These are phyloP conservation scores for Paecilomyces sp. DNA, from an alignment of 2,329 filamentous ascomycete genomes.

Conservation along the genomic window DNA sequence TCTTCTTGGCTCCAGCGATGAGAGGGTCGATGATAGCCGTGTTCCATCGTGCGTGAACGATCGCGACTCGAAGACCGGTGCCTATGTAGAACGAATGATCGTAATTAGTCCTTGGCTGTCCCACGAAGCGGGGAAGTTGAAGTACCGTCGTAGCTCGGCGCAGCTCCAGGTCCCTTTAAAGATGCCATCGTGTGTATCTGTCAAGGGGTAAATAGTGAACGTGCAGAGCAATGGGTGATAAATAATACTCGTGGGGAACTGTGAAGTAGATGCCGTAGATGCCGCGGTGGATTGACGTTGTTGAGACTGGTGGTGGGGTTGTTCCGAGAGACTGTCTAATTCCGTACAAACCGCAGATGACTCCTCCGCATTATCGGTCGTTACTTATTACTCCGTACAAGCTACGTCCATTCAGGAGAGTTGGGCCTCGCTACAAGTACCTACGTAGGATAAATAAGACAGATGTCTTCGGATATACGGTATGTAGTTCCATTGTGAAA, in stretches of 20 bases:
- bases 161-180: constrained; percentile 57
- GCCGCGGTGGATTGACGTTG: background rate
- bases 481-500: background rate
- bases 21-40: constrained; percentile 77
- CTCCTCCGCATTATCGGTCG: background rate
- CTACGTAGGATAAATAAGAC: background rate
- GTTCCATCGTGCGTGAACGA: constrained; percentile 97
- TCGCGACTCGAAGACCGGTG: constrained; percentile 76
- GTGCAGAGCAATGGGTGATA: background rate
- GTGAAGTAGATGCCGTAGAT: background rate
- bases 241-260: background rate
- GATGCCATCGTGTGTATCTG: constrained; percentile 39
- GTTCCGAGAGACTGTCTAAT: background rate
- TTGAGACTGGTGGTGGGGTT: background rate
- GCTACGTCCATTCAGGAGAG: background rate
- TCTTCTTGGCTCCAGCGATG: constrained; percentile 70
- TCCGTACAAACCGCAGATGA: background rate
- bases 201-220: background rate
- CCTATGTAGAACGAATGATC: constrained; percentile 33
- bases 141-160: constrained; percentile 50
- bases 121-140: background rate
- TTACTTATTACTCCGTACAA: too few relatives aligned
- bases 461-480: background rate
- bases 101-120: background rate
- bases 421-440: background rate